Evolutionary conservation across 257 asterid genomes (phyloP), one percentile per base, ranked within the genome.

Genomic region (Nicotiana noctiflora): DNA sequence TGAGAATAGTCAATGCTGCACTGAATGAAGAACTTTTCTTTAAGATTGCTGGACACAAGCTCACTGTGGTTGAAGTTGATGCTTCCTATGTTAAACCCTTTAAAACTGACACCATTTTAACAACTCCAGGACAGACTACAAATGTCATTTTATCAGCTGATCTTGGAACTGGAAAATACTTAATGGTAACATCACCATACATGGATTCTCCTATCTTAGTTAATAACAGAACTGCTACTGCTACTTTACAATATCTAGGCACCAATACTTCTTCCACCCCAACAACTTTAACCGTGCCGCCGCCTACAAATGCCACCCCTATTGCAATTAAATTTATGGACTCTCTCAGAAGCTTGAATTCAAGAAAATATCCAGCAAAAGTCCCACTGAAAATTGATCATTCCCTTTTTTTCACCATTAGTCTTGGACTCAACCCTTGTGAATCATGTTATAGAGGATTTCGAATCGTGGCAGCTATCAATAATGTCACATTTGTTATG

Each of bases 91-190:
- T 83, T 9, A 84, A 84, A 75, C 90, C 90, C 15, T 84, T 87
- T 81, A 27, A 79, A 51, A 81, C 85, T 3, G 85, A 87, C 34
- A 68, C 89, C 8, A 72, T 89, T 74, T 64, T 89, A 5, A 80
- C 85, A n/a, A 84, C 92, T 1, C 92, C 93, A 1, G 93, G 95
- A 10, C 94, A 91, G 72, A 91, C 93, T 0, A 86, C 92, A 4
- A 88, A 78, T 40, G 91, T 80, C 78, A 82, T 91, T 15, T 25
- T 91, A 34, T 64, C 83, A 0, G 75, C 96, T 4, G 32, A 81
- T 79, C 84, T 59, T 0, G 18, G 14, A 10, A 51, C 34, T 9
- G 92, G 83, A 23, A 88, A 86, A 70, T 89, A 85, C 86, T 64
- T 83, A 37, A 83, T 91, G 62, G 84, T 88, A 9, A 89, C 90